Base-by-base conservation (phyloP, 169 alveolate species). In the Theileria annulata region DNA sequence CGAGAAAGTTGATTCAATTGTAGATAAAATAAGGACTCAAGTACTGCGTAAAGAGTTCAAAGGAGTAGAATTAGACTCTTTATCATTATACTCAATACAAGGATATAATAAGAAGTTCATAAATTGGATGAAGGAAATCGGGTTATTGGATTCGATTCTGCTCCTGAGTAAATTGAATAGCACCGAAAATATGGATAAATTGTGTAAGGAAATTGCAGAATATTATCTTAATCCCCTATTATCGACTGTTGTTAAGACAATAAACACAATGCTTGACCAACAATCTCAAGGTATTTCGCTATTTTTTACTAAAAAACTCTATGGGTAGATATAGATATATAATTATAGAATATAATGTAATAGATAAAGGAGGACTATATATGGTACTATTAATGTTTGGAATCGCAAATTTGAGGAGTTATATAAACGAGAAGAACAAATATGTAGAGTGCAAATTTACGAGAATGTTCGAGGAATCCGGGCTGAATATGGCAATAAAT, bases 391-490 rank as follows among this genome's bases (percentile, higher is more conserved):
- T 70, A 23, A 23, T 27, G 3, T 70, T 25, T 59, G 67, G 37
- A 56, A 30, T 30, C 54, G 42, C 66, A 23, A 51, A 70, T 70
- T 19, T 70, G 54, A 70, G 51, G 49, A 48, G 72, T 27, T 31
- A 48, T 49, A 13, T 70, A 19, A 70, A 37, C 49, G 67, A 28
- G 27, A 19, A 21, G 51, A 70, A 27, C 17, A 23, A 23, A 35
- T 70, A 19, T 35, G 51, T 23, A 27, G 77, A 70, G 47, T 70
- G 72, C 17, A 27, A 10, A 23, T 70, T 70, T 19, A 19, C 42
- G 15, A 70, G 51, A 31, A 4, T 19, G 3, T 30, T 70, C 31
- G 77, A 70, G 27, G 54, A 70, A 51, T 48, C 67, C 28, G 67
- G 51, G 23, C 67, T 70, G 47, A 73, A 19, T 19, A 27, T 23